Evolutionary conservation across 139 green algal species (phyloP), one percentile per base, ranked within the genome.

Genomic region (Coelastrella sp.): DNA sequence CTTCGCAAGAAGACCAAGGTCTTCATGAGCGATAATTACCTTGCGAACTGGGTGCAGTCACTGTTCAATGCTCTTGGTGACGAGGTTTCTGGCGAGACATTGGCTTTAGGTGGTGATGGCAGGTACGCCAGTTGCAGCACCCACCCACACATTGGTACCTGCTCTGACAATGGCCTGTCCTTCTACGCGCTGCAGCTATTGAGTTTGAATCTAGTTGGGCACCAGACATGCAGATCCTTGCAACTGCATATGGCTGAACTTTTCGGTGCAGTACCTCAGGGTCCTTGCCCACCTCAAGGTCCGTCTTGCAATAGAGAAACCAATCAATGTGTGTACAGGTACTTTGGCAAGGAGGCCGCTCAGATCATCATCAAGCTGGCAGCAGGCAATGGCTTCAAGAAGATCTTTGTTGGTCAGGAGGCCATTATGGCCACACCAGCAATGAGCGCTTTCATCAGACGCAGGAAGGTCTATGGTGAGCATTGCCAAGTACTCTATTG

Each of bases 11-110:
- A 99, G 91, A 98, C 98, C 25, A 95, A 94, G 74, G 95, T 96
- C 35, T 99, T 99, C 90, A 96, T 92, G 87, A 76, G 84, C 53
- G 92, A 95, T 4, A 98, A 99, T 89, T 99, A 99, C 90, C 92
- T 99, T 21, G 97, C 96, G 73, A 99, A 99, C 93, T 99, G 97
- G 95, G 91, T 99, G 79, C 97, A 99, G 89, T 97, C 94, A 0
- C 87, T 99, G 60, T 99, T 99, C 89, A 92, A 92, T 74, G 93
- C 96, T 0, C 91, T 98, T 57, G 96, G 97, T 25, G 93, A 96
- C 5, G 96, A 99, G 87, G 80, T 94, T 11, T 87, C 92, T 79
- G 97, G 97, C 73, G 86, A 96, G 88, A 92, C 92, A 25, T 94
- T 99, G 40, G 96, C 93, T 34, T 91, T 99, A 57, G 97, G 97